Evolutionary conservation across 2,329 filamentous ascomycete genomes (phyloP).

Genomic region (Curvularia lunata): DNA sequence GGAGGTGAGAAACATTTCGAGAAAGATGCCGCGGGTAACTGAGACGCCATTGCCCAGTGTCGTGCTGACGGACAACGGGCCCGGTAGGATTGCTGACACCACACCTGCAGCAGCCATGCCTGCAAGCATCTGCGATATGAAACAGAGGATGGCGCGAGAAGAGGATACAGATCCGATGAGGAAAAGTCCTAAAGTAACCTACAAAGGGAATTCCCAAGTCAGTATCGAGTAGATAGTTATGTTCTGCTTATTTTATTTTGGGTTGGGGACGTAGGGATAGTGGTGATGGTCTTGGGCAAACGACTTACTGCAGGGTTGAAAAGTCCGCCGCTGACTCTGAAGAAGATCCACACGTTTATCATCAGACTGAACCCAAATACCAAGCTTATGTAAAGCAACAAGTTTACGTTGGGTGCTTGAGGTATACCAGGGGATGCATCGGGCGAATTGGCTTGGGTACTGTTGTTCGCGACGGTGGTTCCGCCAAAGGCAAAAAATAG

Average conservation of each 20-base stretch:
- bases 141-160: constrained; percentile 40
- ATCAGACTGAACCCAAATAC: constrained; percentile 49
- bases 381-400: constrained; percentile 47
- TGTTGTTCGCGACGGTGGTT: constrained; percentile 47
- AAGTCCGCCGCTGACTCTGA: constrained; percentile 47
- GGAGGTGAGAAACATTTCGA: constrained; percentile 51
- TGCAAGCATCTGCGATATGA: constrained; percentile 46
- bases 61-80: constrained; percentile 44
- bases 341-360: constrained; percentile 52
- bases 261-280: neutral
- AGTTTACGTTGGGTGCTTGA: constrained; percentile 42
- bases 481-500: constrained; percentile 51
- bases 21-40: constrained; percentile 45
- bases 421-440: constrained; percentile 28
- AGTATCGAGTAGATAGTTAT: neutral
- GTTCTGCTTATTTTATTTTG: neutral
- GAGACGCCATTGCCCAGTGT: constrained; percentile 43
- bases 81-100: constrained; percentile 45
- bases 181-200: constrained; percentile 49
- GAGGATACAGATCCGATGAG: constrained; percentile 40
- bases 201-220: neutral
- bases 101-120: constrained; percentile 48
- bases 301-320: constrained; percentile 51
- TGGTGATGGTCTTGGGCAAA: neutral
- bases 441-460: constrained; percentile 14